These are phyloP conservation scores for Podospora bellae-mahoneyi DNA, from an alignment of 495 filamentous ascomycete genomes.

Conservation along the genomic window DNA sequence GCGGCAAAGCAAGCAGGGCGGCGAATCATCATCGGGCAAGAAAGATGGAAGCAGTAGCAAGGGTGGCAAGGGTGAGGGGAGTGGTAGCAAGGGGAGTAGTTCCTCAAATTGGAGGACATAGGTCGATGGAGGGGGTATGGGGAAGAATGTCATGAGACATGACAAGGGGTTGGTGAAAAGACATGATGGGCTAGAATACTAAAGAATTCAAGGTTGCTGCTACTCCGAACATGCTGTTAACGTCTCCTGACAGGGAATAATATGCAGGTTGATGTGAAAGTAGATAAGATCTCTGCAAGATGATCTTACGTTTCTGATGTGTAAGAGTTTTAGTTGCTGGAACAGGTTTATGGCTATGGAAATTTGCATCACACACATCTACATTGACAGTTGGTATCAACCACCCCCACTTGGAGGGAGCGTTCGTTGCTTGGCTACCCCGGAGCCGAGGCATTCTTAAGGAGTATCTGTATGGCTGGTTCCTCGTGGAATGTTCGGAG, in stretches of 20 bases:
- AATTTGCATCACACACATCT: neutral
- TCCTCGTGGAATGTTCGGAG: neutral
- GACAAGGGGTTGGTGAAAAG: neutral
- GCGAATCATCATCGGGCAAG: constrained; percentile 4
- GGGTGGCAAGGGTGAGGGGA: constrained; percentile 13
- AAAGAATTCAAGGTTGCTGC: too few relatives aligned
- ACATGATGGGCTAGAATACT: too few relatives aligned
- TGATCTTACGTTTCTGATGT: neutral
- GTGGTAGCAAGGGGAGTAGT: neutral
- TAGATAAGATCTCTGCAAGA: neutral
- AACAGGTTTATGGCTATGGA: neutral
- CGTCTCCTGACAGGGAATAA: neutral
- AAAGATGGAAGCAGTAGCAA: constrained; percentile 11
- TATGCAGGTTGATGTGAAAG: neutral
- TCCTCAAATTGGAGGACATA: constrained; percentile 8
- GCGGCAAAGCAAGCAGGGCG: constrained; percentile 33
- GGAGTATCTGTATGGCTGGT: neutral
- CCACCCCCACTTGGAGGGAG: neutral
- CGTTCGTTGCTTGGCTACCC: neutral
- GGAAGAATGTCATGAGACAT: constrained; percentile 2
- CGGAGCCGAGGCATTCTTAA: neutral
- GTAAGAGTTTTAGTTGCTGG: neutral
- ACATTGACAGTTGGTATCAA: neutral
- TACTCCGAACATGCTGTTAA: too few relatives aligned
- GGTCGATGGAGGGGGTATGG: constrained; percentile 8